Base-by-base conservation (phyloP, 495 filamentous ascomycete species). In the Aspergillus heteromorphus region DNA sequence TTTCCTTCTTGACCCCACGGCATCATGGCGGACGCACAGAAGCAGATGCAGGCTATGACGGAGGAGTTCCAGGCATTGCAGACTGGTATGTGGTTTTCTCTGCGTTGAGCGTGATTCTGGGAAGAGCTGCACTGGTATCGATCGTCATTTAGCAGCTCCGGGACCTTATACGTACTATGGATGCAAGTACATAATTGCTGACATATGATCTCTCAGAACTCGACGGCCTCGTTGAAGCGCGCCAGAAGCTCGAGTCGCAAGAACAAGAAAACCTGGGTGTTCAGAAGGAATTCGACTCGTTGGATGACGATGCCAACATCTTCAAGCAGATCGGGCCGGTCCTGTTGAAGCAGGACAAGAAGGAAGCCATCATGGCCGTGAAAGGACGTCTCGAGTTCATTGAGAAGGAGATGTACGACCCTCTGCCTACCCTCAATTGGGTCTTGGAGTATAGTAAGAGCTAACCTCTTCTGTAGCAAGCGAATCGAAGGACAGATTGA, bases 291-390 rank as follows among this genome's bases (percentile, higher is more conserved):
- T 97, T 98, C 70, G 72, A 80, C 27, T 78, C 78, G 52, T 78
- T 97, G 53, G 81, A 84, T 54, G 84, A 89, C 45, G 84, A 86
- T 57, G 84, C 92, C 55, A 88, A 85, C 48, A 95, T 99, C 71
- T 99, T 91, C 79, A 97, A 97, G 69, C 81, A 96, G 31, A 83
- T 96, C 48, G 93, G 93, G 1, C 93, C 93, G 0, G 88, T 97
- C 9, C 76, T 99, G 43, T 70, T 97, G 62, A 97, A 97, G 75
- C 95, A 97, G 69, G 93, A 97, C 11, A 89, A 87, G 63, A 70
- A 75, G 2, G 93, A 98, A 61, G 93, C 95, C 0, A 79, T 86
- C 45, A 86, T 89, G 81, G 89, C 91, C 6, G 95, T 98, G 27
- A 87, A 92, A 56, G 87, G 89, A 41, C 83, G 93, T 9, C 69